phyloP scores from a whole-genome alignment of 2,329 filamentous ascomycete genomes.

The Knoxdaviesia proteae region DNA sequence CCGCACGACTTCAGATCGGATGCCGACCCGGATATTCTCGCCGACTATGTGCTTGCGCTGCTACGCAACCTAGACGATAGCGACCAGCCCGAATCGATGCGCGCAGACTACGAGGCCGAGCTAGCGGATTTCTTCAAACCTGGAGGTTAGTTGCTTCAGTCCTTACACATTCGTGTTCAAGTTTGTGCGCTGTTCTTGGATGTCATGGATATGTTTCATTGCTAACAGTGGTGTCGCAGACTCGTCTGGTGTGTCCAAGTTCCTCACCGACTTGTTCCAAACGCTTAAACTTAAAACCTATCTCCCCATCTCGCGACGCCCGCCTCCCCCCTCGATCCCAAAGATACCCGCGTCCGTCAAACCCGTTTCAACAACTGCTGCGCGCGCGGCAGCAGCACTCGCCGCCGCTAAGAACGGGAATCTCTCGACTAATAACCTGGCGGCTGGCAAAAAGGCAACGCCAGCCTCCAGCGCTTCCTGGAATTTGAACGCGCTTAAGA shows the following conservation, averaged over 20 bases:
- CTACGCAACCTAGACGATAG: conserved; percentile 41
- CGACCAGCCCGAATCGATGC: conserved; percentile 34
- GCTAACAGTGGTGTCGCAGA: conserved; percentile 15
- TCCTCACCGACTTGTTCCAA: conserved; percentile 52
- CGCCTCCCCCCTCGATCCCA: conserved; percentile 4
- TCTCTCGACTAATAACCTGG: too few relatives aligned
- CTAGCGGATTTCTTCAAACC: conserved; percentile 58
- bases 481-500: conserved; percentile 5
- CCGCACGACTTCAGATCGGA: conserved; percentile 34
- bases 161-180: neutral
- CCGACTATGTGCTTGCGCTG: conserved; percentile 66
- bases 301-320: conserved; percentile 23
- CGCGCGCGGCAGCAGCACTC: neutral
- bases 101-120: conserved; percentile 47
- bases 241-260: conserved; percentile 20
- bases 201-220: neutral
- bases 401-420: neutral
- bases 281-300: conserved; percentile 42
- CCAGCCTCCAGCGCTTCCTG: too few relatives aligned
- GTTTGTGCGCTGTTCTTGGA: neutral
- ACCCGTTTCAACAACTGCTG: neutral
- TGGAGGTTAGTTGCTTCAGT: conserved; percentile 13
- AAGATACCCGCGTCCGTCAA: neutral
- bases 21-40: conserved; percentile 61
- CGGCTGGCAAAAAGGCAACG: too few relatives aligned